phyloP scores from a whole-genome alignment of 2,329 filamentous ascomycete genomes.

The Ambrosiella beaveri region DNA sequence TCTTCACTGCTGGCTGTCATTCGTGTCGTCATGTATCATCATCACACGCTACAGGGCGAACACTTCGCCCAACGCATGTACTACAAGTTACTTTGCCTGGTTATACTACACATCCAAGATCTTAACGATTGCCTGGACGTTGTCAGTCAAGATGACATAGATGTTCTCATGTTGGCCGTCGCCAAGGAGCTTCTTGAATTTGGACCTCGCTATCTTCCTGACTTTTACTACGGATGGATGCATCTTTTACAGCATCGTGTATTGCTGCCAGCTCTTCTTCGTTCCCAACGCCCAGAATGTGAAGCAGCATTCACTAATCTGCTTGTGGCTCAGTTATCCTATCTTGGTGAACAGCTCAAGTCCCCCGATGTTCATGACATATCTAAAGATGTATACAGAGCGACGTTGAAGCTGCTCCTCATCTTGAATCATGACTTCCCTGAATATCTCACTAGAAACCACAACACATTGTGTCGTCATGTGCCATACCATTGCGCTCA shows the following conservation, averaged over 20 bases:
- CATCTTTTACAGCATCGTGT: constrained; percentile 66
- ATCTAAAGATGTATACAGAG: constrained; percentile 71
- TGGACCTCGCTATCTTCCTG: constrained; percentile 60
- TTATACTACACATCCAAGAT: constrained; percentile 54
- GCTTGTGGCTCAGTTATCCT: constrained; percentile 52
- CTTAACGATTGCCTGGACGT: constrained; percentile 19
- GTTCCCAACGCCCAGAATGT: constrained; percentile 27
- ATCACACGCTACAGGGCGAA: constrained; percentile 65
- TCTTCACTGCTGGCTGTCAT: constrained; percentile 64
- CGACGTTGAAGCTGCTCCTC: constrained; percentile 63
- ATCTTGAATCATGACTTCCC: constrained; percentile 88
- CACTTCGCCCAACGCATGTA: constrained; percentile 78
- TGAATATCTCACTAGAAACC: constrained; percentile 78
- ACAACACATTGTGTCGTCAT: constrained; percentile 62
- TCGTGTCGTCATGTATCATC: constrained; percentile 66
- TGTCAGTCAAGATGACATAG: neutral
- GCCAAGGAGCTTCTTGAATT: constrained; percentile 48
- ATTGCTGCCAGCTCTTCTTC: constrained; percentile 65
- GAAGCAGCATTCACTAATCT: constrained; percentile 61
- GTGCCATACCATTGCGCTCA: constrained; percentile 76
- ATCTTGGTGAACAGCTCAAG: constrained; percentile 66
- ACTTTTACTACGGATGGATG: constrained; percentile 75
- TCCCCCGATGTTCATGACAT: constrained; percentile 48
- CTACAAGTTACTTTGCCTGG: constrained; percentile 68
- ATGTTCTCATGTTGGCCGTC: constrained; percentile 18